These are phyloP conservation scores for Leptographium procerum DNA, from an alignment of 2,329 filamentous ascomycete genomes.

Conservation along the genomic window DNA sequence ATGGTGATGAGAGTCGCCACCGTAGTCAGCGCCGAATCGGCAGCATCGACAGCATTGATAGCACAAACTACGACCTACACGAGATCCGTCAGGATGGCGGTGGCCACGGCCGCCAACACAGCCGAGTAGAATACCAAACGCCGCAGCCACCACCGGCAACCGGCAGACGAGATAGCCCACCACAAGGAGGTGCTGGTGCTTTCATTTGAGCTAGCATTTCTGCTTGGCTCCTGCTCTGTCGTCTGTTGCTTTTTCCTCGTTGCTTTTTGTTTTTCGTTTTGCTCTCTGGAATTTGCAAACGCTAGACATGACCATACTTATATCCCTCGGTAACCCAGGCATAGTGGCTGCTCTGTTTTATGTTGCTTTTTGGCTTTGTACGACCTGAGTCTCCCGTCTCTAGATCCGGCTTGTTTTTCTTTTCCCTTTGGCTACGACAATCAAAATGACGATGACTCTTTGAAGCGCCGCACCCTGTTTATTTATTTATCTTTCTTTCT, in stretches of 20 bases:
- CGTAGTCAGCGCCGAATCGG: slow-evolving; percentile 5
- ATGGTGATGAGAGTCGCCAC: neutral
- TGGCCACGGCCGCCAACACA: neutral
- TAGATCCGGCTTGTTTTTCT: neutral
- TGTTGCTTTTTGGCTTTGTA: neutral
- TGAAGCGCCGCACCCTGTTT: neutral
- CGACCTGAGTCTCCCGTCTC: neutral
- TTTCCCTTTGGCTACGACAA: neutral
- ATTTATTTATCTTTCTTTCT: no score
- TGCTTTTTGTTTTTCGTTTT: neutral
- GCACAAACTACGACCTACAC: neutral
- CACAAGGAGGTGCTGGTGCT: slow-evolving; percentile 13
- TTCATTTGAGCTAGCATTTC: slow-evolving; percentile 13
- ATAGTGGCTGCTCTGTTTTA: neutral
- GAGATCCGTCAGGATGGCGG: neutral
- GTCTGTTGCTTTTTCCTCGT: neutral
- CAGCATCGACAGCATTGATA: neutral
- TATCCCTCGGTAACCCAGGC: neutral
- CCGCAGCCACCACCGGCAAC: slow-evolving; percentile 7
- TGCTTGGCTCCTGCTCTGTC: neutral
- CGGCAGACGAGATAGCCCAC: slow-evolving; percentile 10
- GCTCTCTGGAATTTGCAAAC: neutral
- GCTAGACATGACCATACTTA: neutral
- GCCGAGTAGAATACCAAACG: neutral
- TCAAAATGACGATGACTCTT: neutral